phyloP scores from a whole-genome alignment of 345 rosid species.

The Syzygium jambos region DNA sequence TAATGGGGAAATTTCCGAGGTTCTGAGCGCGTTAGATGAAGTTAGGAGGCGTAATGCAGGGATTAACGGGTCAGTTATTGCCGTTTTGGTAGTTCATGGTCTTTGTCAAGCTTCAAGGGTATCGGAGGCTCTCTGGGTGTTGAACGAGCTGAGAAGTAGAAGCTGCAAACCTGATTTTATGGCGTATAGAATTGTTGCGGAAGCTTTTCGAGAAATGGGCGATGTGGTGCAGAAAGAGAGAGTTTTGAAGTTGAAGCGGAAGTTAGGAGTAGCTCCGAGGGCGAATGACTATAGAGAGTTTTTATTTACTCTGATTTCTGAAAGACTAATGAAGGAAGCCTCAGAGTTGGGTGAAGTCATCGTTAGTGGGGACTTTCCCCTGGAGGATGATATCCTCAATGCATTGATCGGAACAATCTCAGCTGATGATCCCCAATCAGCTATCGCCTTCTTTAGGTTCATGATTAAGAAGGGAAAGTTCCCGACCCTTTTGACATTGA shows the following conservation, averaged over 20 bases:
- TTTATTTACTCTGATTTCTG: conserved; percentile 46
- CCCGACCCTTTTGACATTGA: conserved; percentile 53
- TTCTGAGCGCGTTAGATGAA: conserved; percentile 42
- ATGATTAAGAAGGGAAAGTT: conserved; percentile 42
- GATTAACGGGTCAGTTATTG: conserved; percentile 65
- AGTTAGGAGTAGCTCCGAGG: conserved; percentile 91
- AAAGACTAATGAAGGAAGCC: conserved; percentile 52
- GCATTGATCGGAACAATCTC: conserved; percentile 71
- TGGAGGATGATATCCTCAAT: conserved; percentile 63
- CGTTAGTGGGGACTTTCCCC: conserved; percentile 58
- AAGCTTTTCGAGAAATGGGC: conserved; percentile 44
- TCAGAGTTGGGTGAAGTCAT: conserved; percentile 62
- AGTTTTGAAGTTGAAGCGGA: conserved; percentile 81
- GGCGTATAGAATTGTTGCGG: conserved; percentile 78
- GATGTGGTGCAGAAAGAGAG: conserved; percentile 45
- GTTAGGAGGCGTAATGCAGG: conserved; percentile 20
- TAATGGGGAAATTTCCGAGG: conserved; percentile 18
- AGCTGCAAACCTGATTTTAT: conserved; percentile 87
- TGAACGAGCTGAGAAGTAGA: conserved; percentile 67
- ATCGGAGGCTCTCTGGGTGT: conserved; percentile 41
- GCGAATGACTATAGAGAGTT: conserved; percentile 57
- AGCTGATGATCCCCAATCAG: conserved; percentile 46
- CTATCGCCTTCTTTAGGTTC: conserved; percentile 37
- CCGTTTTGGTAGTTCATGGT: conserved; percentile 60
- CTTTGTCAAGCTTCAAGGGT: conserved; percentile 59